Evolutionary conservation across 805 yeast genomes (phyloP).

Genomic region (Pichia pseudocactophila): DNA sequence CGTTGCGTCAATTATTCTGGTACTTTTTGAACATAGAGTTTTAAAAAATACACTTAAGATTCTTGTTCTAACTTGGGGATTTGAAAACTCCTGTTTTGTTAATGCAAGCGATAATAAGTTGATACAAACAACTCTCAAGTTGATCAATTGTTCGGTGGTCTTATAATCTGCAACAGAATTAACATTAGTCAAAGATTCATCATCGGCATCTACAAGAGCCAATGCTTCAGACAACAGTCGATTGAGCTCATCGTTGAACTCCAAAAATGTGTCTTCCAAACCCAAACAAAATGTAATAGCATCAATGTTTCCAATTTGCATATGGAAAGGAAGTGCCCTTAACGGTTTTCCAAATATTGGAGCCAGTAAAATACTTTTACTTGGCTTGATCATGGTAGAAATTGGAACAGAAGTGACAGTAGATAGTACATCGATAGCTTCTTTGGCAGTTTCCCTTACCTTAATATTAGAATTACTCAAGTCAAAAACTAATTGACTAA

Average conservation of each 20-base stretch:
- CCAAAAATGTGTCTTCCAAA: constrained; percentile 70
- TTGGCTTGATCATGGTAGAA: constrained; percentile 70
- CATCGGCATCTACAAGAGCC: constrained; percentile 95
- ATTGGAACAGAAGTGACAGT: constrained; percentile 62
- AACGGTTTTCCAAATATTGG: constrained; percentile 97
- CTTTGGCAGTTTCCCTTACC: constrained; percentile 76
- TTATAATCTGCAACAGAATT: constrained; percentile 79
- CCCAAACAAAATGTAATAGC: constrained; percentile 90
- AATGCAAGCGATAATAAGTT: constrained; percentile 73
- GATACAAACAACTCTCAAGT: constrained; percentile 84
- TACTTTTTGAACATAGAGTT: constrained; percentile 76
- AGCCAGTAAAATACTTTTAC: constrained; percentile 71
- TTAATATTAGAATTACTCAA: constrained; percentile 78
- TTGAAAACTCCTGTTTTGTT: constrained; percentile 72
- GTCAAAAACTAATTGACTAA: constrained; percentile 88
- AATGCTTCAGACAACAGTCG: constrained; percentile 82
- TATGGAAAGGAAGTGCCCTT: constrained; percentile 93
- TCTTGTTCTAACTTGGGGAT: constrained; percentile 61
- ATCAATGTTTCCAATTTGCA: constrained; percentile 97
- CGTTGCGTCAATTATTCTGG: constrained; percentile 87
- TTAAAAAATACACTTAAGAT: constrained; percentile 92
- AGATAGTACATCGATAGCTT: constrained; percentile 57
- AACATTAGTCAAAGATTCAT: constrained; percentile 84
- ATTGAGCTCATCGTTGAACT: constrained; percentile 82
- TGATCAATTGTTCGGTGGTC: constrained; percentile 81